A percentile compares a stretch with the other conserved stretches of the same genome.
phyloP scores from a whole-genome alignment of 768 basidiomycete species.

The Boletus tylopilopsis region DNA sequence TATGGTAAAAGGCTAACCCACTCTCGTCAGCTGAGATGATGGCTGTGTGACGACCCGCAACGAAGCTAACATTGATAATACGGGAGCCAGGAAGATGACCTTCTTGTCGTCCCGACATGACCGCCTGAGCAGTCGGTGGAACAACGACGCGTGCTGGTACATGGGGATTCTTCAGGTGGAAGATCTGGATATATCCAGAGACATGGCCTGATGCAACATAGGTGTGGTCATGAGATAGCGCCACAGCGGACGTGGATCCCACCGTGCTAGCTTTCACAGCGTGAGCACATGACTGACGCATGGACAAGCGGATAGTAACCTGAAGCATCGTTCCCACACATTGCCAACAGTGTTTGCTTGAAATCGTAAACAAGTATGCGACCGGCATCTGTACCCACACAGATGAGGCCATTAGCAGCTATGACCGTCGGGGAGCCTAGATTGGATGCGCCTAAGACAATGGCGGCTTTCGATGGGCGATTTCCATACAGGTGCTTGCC shows the following conservation, averaged over 20 bases:
- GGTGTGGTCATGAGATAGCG: slow-evolving; percentile 91
- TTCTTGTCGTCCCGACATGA: slow-evolving; percentile 77
- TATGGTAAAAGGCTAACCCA: slow-evolving; percentile 94
- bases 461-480: slow-evolving; percentile 54
- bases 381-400: slow-evolving; percentile 81
- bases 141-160: slow-evolving; percentile 64
- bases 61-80: slow-evolving; percentile 80
- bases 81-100: slow-evolving; percentile 79
- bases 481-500: slow-evolving; percentile 53
- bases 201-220: slow-evolving; percentile 87
- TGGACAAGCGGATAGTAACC: slow-evolving; percentile 40
- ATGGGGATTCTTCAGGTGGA: slow-evolving; percentile 69
- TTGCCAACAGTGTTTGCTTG: slow-evolving; percentile 74
- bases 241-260: slow-evolving; percentile 84
- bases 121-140: slow-evolving; percentile 64
- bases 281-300: slow-evolving; percentile 18
- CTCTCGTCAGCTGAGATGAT: slow-evolving; percentile 86
- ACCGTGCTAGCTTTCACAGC: slow-evolving; percentile 47
- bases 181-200: slow-evolving; percentile 81
- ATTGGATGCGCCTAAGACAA: slow-evolving; percentile 54
- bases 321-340: slow-evolving; percentile 68
- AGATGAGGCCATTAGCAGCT: slow-evolving; percentile 83
- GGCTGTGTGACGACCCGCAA: slow-evolving; percentile 90
- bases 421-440: slow-evolving; percentile 74
- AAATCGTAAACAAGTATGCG: slow-evolving; percentile 85